phyloP scores from a whole-genome alignment of 2,329 filamentous ascomycete species.

The Exophiala phaeomuriformis region DNA sequence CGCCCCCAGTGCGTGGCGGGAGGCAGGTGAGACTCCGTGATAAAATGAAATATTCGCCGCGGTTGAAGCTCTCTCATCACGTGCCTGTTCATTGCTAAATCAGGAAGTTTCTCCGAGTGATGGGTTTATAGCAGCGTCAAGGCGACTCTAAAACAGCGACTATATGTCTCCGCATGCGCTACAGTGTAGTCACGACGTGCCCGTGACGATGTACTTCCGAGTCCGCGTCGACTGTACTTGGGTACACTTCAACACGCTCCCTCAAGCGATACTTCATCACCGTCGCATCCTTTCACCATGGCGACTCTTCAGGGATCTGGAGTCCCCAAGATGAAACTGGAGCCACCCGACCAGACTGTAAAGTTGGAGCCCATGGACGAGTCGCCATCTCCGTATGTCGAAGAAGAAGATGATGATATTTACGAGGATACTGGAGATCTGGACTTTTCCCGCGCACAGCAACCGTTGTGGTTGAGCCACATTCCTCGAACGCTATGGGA shows the following conservation, averaged over 20 bases:
- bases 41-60: too few species aligned
- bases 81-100: too few species aligned
- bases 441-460: conserved; percentile 47
- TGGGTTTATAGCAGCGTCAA: too few species aligned
- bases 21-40: too few species aligned
- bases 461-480: conserved; percentile 62
- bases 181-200: too few species aligned
- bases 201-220: too few species aligned
- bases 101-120: too few species aligned
- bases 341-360: conserved; percentile 19
- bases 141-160: too few species aligned
- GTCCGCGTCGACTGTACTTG: too few species aligned
- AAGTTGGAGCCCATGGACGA: conserved; percentile 24
- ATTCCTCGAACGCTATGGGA: conserved; percentile 76
- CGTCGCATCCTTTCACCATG: conserved; percentile 6
- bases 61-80: too few species aligned
- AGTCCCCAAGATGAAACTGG: conserved; percentile 22
- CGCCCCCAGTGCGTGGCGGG: too few species aligned
- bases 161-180: too few species aligned
- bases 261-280: neutral
- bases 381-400: conserved; percentile 24
- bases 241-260: neutral
- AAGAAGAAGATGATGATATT: conserved; percentile 55
- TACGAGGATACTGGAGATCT: conserved; percentile 62
- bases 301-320: conserved; percentile 19